Base-by-base conservation (phyloP, 176 grass and related monocot species). In the Poa pratensis region DNA sequence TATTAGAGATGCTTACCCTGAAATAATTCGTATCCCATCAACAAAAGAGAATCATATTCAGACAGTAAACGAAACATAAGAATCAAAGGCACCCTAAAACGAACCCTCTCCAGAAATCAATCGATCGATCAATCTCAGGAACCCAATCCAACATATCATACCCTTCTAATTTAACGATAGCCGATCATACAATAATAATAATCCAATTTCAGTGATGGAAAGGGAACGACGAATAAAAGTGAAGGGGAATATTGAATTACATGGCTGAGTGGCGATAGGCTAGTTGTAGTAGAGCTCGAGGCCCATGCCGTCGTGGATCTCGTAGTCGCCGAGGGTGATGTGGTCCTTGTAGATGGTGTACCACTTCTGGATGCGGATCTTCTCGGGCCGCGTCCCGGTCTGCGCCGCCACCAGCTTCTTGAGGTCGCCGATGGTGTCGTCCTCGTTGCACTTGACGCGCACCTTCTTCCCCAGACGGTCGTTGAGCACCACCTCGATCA, bases 231-330 rank as follows among this genome's bases (percentile, higher is more conserved):
- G 15, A 28, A 49, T 7, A 30, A 11, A 54, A 51, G 78, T 1
- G 65, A 39, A 15, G 32, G 32, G 32, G 49, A 39, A 40, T 0
- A 27, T 17, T 5, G 4, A 50, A 1, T 30, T 75, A 74, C 71
- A 75, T 75, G 71, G 15, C 0, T 3, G 5, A 46, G 19, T 24
- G 7, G 63, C 46, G 32, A 2, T 23, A 19, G 46, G 6, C 92
- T 92, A 95, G 88, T 98, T 98, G 84, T 98, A 98, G 89, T 98
- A 98, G 83, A 98, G 93, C 84, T 98, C 96, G 83, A 98, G 96
- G 19, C 93, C 96, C 96, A 98, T 98, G 37, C 96, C 96, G 75
- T 98, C 96, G 80, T 98, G 93, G 87, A 98, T 88, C 80, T 98
- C 96, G 91, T 98, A 98, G 79, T 98, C 96, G 87, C 78, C 88